phyloP scores from a whole-genome alignment of 164 flowering plant genomes.

The Aristolochia contorta region DNA sequence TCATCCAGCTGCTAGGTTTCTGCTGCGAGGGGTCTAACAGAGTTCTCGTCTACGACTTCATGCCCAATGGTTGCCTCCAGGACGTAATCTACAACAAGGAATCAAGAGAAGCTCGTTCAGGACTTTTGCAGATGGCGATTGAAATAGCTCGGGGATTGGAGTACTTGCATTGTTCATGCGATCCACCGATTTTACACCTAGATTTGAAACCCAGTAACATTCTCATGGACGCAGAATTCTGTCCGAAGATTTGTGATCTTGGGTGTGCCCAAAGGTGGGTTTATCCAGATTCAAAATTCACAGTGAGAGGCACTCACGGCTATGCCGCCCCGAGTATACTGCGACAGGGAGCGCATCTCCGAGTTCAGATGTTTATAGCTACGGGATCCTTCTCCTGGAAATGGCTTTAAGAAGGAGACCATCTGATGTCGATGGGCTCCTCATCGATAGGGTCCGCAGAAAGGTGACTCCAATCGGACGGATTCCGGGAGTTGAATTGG shows the following conservation, averaged over 20 bases:
- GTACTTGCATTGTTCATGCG: constrained; percentile 4
- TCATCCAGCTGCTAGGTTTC: constrained; percentile 6
- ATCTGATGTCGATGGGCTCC: too few relatives aligned
- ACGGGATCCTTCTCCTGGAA: constrained; percentile 3
- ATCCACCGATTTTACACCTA: constrained; percentile 3
- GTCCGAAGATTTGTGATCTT: constrained; percentile 7
- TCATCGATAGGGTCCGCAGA: not conserved
- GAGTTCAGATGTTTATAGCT: constrained; percentile 8
- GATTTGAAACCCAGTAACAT: constrained; percentile 7
- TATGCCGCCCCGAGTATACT: constrained; percentile 4
- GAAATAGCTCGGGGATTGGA: constrained; percentile 7
- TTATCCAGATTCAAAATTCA: not conserved
- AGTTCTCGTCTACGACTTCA: constrained; percentile 2
- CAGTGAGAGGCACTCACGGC: constrained; percentile 4
- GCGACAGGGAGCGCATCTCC: not conserved
- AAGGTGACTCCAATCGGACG: too few relatives aligned
- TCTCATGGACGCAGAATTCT: constrained; percentile 3
- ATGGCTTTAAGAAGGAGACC: not conserved
- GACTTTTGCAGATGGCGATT: not conserved
- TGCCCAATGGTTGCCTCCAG: constrained; percentile 7
- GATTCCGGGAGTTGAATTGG: not conserved
- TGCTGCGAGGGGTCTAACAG: constrained; percentile 3
- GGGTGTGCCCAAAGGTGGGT: not conserved
- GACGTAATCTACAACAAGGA: not conserved
- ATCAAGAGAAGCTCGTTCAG: not conserved